These are phyloP conservation scores for Leccinum ochraceum DNA, from an alignment of 768 basidiomycete genomes.

Conservation along the genomic window DNA sequence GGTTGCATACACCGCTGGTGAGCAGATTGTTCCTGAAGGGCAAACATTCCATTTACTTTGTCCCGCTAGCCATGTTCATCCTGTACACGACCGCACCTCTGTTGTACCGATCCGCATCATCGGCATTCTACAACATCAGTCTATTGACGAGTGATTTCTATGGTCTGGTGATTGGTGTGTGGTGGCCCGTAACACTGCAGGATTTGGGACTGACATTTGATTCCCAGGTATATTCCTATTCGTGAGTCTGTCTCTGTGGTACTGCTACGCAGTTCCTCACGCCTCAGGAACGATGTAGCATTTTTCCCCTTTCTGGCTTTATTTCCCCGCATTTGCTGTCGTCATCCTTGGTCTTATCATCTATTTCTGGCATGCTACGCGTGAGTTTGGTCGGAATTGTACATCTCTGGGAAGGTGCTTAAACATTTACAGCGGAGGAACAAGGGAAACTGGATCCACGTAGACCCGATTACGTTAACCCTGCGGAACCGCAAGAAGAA, in stretches of 20 bases:
- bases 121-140: constrained; percentile 83
- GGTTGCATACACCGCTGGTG: constrained; percentile 49
- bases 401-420: constrained; percentile 1
- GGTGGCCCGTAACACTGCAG: neutral
- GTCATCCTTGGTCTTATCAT: constrained; percentile 72
- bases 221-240: constrained; percentile 50
- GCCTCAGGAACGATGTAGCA: constrained; percentile 48
- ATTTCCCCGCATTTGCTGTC: constrained; percentile 77
- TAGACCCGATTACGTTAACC: constrained; percentile 57
- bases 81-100: constrained; percentile 86
- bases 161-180: constrained; percentile 69
- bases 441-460: constrained; percentile 65
- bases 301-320: constrained; percentile 84
- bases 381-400: constrained; percentile 46
- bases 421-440: constrained; percentile 56
- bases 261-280: constrained; percentile 1
- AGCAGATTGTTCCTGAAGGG: neutral
- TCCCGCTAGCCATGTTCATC: constrained; percentile 69
- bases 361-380: constrained; percentile 86
- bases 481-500: constrained; percentile 18
- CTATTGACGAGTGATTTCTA: constrained; percentile 89
- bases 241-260: constrained; percentile 34
- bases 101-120: constrained; percentile 83
- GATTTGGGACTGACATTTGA: constrained; percentile 7
- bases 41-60: neutral